A percentile compares a stretch with the other conserved stretches of the same genome.
Conservation (phyloP, 106 monocot genomes). For the Iris macrosiphon region DNA sequence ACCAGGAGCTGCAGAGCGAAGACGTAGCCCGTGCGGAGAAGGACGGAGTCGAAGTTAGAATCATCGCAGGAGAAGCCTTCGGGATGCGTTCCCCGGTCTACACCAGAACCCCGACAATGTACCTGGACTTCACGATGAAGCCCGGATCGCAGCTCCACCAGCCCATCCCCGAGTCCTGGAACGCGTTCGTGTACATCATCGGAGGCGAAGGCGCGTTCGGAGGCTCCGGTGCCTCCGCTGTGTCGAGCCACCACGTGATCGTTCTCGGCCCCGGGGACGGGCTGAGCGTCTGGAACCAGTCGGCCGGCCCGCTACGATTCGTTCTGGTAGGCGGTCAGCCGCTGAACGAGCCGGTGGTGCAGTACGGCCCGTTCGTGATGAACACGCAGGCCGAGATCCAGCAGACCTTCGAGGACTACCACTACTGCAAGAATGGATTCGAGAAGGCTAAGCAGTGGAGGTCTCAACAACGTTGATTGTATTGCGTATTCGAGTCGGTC, state of each 20-base stretch:
- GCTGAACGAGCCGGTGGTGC: conserved; percentile 39
- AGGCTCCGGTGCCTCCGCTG: not conserved
- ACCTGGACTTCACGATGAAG: conserved; percentile 79
- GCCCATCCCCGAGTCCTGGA: conserved; percentile 60
- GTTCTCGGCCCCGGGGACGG: conserved; percentile 73
- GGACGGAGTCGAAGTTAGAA: conserved; percentile 33
- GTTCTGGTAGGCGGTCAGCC: conserved; percentile 36
- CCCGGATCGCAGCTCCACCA: conserved; percentile 62
- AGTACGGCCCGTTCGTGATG: conserved; percentile 51
- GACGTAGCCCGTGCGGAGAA: conserved; percentile 17
- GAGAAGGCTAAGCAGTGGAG: conserved; percentile 37
- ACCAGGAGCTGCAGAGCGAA: conserved; percentile 50
- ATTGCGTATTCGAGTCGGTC: too few relatives aligned
- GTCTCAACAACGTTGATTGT: not conserved
- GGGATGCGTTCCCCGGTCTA: conserved; percentile 83
- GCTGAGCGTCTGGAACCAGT: conserved; percentile 57
- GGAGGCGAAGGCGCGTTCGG: conserved; percentile 85
- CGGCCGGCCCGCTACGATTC: conserved; percentile 6
- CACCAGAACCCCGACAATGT: conserved; percentile 92
- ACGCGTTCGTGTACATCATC: conserved; percentile 67
- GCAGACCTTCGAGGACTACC: conserved; percentile 34
- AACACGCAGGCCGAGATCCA: conserved; percentile 43
- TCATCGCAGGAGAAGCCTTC: conserved; percentile 79
- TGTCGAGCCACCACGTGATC: conserved; percentile 41
- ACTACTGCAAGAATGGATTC: conserved; percentile 27